Evolutionary conservation across 2,329 filamentous ascomycete genomes (phyloP).

Genomic region (Ophiocordyceps sinensis): DNA sequence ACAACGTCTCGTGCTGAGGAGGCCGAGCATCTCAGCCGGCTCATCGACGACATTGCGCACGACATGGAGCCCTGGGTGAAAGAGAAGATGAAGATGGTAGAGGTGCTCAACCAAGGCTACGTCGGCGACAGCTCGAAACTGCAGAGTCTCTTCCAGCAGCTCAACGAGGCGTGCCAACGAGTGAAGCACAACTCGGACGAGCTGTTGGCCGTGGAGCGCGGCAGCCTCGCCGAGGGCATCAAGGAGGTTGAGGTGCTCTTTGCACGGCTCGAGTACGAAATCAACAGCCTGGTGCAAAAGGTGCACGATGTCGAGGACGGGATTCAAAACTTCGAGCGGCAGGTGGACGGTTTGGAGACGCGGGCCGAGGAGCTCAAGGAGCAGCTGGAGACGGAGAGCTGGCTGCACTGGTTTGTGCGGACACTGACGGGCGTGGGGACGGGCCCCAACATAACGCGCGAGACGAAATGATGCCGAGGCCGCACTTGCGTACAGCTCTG

Average conservation of each 20-base stretch:
- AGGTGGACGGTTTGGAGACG: slow-evolving; percentile 57
- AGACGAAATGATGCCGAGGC: slow-evolving; percentile 7
- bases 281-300: slow-evolving; percentile 62
- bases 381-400: slow-evolving; percentile 49
- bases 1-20: slow-evolving; percentile 29
- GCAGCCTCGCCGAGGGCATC: slow-evolving; percentile 52
- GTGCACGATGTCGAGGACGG: slow-evolving; percentile 80
- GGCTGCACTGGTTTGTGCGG: slow-evolving; percentile 49
- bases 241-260: slow-evolving; percentile 69
- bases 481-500: background rate
- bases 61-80: slow-evolving; percentile 47
- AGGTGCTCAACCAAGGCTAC: slow-evolving; percentile 46
- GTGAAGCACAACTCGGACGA: slow-evolving; percentile 55
- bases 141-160: slow-evolving; percentile 52
- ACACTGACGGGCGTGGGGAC: slow-evolving; percentile 46
- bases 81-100: slow-evolving; percentile 39
- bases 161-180: slow-evolving; percentile 54
- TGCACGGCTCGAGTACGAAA: slow-evolving; percentile 85
- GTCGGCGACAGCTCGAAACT: slow-evolving; percentile 50
- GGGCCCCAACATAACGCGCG: slow-evolving; percentile 37
- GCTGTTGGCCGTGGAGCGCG: slow-evolving; percentile 54
- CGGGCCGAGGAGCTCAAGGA: slow-evolving; percentile 47
- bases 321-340: slow-evolving; percentile 62
- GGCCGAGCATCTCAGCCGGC: slow-evolving; percentile 38
- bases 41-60: slow-evolving; percentile 35